phyloP scores from a whole-genome alignment of 352 stramenopile genomes.

The Globisporangium parvum region DNA sequence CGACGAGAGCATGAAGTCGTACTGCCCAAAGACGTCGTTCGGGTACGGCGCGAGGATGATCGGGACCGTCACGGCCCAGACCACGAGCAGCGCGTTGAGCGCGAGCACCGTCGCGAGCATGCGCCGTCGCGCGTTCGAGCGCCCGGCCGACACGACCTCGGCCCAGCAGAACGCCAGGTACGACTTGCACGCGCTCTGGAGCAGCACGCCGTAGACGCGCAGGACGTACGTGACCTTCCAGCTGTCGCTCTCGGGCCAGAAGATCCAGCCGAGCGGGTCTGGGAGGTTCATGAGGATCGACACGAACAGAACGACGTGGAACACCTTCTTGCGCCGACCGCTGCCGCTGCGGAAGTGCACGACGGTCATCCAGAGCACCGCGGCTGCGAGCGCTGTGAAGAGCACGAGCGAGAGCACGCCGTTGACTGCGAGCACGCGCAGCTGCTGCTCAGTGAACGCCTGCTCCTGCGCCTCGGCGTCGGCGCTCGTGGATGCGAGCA shows the following conservation, averaged over 20 bases:
- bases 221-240: conserved; percentile 68
- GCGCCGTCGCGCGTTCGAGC: conserved; percentile 45
- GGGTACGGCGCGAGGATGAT: conserved; percentile 44
- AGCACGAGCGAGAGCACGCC: conserved; percentile 55
- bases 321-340: conserved; percentile 48
- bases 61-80: conserved; percentile 58
- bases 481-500: not conserved
- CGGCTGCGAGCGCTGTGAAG: conserved; percentile 50
- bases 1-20: conserved; percentile 53
- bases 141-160: conserved; percentile 71
- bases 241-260: conserved; percentile 44
- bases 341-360: conserved; percentile 57
- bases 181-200: conserved; percentile 76
- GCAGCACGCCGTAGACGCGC: conserved; percentile 56
- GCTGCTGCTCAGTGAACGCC: conserved; percentile 26
- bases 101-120: conserved; percentile 47
- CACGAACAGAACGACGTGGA: conserved; percentile 66
- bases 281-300: conserved; percentile 64
- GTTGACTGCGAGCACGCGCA: conserved; percentile 43
- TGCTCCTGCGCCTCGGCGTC: conserved; percentile 6
- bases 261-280: conserved; percentile 50
- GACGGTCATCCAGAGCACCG: conserved; percentile 54
- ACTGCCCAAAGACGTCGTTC: conserved; percentile 54
- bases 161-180: conserved; percentile 79
- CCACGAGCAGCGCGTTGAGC: conserved; percentile 45